These are phyloP conservation scores for Tuber microsphaerosporum DNA, from an alignment of 495 filamentous ascomycete genomes.

Conservation along the genomic window DNA sequence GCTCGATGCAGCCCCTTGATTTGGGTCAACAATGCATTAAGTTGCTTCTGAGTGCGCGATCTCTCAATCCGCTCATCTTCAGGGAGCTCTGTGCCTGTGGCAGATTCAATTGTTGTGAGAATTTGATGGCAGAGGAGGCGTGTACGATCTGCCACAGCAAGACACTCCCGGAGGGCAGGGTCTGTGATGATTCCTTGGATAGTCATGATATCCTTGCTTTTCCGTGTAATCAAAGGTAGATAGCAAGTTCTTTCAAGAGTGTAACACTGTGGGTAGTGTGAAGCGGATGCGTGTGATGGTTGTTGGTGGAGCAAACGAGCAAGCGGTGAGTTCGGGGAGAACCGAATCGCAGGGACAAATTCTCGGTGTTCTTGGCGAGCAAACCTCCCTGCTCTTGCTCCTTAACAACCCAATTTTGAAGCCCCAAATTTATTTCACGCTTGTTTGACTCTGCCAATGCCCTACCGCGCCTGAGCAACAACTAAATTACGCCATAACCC, in stretches of 20 bases:
- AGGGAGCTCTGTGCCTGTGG: conserved; percentile 43
- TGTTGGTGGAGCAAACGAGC: conserved; percentile 7
- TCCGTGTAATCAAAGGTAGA: neutral
- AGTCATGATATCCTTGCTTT: conserved; percentile 43
- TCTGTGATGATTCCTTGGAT: conserved; percentile 60
- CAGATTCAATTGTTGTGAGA: conserved; percentile 53
- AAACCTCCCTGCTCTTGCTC: neutral
- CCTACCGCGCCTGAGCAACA: neutral
- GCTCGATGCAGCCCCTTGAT: conserved; percentile 76
- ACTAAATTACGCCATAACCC: neutral
- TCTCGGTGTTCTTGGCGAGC: conserved; percentile 6
- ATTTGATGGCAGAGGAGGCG: conserved; percentile 68
- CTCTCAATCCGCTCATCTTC: conserved; percentile 55
- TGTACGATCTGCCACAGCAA: conserved; percentile 61
- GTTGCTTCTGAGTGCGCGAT: conserved; percentile 69
- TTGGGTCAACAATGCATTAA: conserved; percentile 71
- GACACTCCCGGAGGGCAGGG: conserved; percentile 60
- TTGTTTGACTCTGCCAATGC: neutral
- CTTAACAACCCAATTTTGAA: neutral
- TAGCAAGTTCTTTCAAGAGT: neutral
- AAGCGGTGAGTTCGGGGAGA: neutral
- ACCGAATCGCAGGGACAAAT: neutral
- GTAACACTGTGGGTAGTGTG: conserved; percentile 8
- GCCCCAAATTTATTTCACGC: neutral
- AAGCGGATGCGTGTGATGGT: neutral